Evolutionary conservation across 140 eudicot genomes (phyloP), one percentile per base, ranked within the genome.

Genomic region (Erigeron philadelphicus): DNA sequence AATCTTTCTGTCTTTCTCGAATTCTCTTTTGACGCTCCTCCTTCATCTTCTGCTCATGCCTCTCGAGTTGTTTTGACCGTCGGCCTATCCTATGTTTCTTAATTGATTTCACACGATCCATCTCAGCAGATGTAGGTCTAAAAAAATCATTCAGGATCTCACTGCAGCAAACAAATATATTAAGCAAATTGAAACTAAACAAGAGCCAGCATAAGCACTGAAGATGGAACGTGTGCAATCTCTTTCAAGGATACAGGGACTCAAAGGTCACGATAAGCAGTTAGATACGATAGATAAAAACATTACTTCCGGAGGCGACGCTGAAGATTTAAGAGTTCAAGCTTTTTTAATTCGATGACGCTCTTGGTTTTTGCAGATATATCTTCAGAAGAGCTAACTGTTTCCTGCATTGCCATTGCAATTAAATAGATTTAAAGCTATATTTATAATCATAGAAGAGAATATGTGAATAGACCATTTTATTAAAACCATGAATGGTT

Each of bases 21-120:
- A 84, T 79, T 84, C 98, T 84, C 84, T 87, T 93, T 74, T 86
- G 98, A 9, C 98, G 90, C 64, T 93, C 98, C 80, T 93, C 98
- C 81, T 93, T 93, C 98, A 89, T 89, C 77, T 74, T 89, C 83
- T 86, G 98, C 66, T 93, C 98, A 81, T 75, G 88, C 80, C 85
- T 93, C 79, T 89, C 98, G 10, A 89, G 75, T 69, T 93, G 98
- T 76, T 93, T 93, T 58, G 96, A 84, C 72, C 88, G 76, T 85
- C 98, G 84, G 38, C 98, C 98, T 46, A 93, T 84, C 76, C 96
- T 83, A 72, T 86, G 90, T 81, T 89, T 93, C 88, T 93, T 93
- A 55, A 89, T 80, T 53, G 94, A 84, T 78, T 89, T 93, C 80
- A 93, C 66, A 41, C 87, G 87, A 41, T 93, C 98, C 81, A 93